phyloP scores from a whole-genome alignment of 148 eudicot species.

The Limonium bicolor region DNA sequence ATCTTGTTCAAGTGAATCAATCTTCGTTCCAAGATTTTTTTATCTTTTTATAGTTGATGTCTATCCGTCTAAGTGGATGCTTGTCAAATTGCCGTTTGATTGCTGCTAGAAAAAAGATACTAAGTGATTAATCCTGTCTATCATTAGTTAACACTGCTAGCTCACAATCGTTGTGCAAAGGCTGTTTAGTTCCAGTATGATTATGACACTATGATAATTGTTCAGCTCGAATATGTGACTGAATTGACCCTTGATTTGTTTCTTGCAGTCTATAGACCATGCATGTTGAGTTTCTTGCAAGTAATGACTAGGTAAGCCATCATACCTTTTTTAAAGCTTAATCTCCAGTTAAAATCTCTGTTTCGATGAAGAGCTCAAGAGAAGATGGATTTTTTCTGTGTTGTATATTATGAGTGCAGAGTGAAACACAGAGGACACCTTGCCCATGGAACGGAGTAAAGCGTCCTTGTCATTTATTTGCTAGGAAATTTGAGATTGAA shows the following conservation, averaged over 20 bases:
- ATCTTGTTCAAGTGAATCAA: neutral
- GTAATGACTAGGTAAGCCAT: too few relatives aligned
- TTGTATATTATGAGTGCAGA: conserved; percentile 31
- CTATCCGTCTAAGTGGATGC: neutral
- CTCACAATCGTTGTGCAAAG: neutral
- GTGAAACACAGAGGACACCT: conserved; percentile 27
- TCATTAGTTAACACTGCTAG: neutral
- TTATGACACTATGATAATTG: neutral
- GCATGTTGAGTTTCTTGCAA: too few relatives aligned
- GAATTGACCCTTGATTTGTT: neutral
- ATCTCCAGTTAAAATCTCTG: neutral
- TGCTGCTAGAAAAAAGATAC: neutral
- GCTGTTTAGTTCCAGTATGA: neutral
- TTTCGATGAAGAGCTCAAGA: neutral
- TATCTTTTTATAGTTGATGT: too few relatives aligned
- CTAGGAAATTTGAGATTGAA: conserved; percentile 76
- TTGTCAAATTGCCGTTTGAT: neutral
- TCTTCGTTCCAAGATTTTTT: too few relatives aligned
- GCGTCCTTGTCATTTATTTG: conserved; percentile 84
- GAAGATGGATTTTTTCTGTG: neutral
- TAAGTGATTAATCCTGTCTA: neutral
- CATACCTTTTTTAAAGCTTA: neutral
- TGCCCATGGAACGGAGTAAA: conserved; percentile 81
- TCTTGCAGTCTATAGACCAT: too few relatives aligned
- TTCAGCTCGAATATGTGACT: neutral